Conservation (phyloP, 352 stramenopile genomes). For the Phytophthora meadii region DNA sequence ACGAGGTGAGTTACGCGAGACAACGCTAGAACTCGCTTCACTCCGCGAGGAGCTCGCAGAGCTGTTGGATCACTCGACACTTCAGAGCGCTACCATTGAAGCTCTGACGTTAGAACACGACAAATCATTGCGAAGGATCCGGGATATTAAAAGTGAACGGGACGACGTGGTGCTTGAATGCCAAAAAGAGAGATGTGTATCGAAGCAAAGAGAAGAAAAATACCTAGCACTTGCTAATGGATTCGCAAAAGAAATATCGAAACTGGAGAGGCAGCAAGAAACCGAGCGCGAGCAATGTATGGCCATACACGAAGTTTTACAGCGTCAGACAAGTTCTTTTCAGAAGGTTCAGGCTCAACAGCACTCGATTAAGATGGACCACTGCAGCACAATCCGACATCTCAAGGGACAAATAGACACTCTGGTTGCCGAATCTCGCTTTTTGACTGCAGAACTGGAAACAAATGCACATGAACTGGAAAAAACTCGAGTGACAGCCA, state of each 20-base stretch:
- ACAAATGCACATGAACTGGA: conserved; percentile 6
- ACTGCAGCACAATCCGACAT: conserved; percentile 18
- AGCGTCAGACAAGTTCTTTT: conserved; percentile 20
- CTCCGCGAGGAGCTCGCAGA: conserved; percentile 32
- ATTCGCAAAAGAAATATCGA: neutral
- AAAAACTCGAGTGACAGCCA: neutral
- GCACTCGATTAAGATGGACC: conserved; percentile 19
- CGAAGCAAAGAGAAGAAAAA: conserved; percentile 5
- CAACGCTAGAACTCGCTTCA: conserved; percentile 28
- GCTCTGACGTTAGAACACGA: conserved; percentile 13
- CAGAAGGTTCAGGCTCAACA: conserved; percentile 18
- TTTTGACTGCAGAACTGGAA: conserved; percentile 5
- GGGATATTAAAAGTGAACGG: conserved; percentile 16
- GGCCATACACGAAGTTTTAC: conserved; percentile 17
- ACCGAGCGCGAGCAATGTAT: conserved; percentile 19
- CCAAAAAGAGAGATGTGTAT: neutral
- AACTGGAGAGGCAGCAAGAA: conserved; percentile 21
- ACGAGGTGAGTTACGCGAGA: conserved; percentile 23
- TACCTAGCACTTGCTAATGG: conserved; percentile 1
- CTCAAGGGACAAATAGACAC: conserved; percentile 15
- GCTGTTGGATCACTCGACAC: conserved; percentile 26
- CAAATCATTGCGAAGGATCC: neutral
- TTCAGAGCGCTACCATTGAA: conserved; percentile 32
- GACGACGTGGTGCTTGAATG: conserved; percentile 11
- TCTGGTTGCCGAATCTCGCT: conserved; percentile 1